Evolutionary conservation across 2,329 filamentous ascomycete genomes (phyloP).

Genomic region (Lachnellula cervina): DNA sequence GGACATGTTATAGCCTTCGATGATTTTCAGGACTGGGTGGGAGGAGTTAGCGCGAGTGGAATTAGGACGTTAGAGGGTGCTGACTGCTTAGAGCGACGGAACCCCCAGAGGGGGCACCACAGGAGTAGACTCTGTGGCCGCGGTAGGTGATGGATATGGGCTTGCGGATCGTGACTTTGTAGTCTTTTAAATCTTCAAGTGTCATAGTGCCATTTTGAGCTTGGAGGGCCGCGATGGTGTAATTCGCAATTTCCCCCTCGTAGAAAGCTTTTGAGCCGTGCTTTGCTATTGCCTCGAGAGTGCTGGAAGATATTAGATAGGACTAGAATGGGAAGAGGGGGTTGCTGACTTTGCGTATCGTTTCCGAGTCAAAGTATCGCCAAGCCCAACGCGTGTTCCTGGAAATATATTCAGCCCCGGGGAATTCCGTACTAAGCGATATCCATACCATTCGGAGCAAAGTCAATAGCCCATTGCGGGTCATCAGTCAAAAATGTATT

Average conservation of each 20-base stretch:
- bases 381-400: conserved; percentile 51
- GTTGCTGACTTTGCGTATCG: conserved; percentile 50
- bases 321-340: too few species aligned
- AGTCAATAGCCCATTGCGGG: conserved; percentile 62
- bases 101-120: conserved; percentile 73
- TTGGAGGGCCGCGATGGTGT: conserved; percentile 55
- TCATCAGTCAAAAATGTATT: conserved; percentile 57
- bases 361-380: conserved; percentile 60
- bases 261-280: conserved; percentile 59
- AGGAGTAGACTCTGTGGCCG: conserved; percentile 64
- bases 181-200: conserved; percentile 56
- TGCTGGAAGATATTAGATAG: conserved; percentile 30
- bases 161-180: conserved; percentile 60
- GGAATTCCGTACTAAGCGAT: background rate
- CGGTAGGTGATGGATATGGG: conserved; percentile 61
- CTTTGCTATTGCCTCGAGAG: conserved; percentile 57
- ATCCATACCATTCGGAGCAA: conserved; percentile 56
- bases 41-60: too few species aligned
- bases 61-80: too few species aligned
- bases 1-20: conserved; percentile 59
- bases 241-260: conserved; percentile 54
- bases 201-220: conserved; percentile 63
- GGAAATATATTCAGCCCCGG: background rate
- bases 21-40: conserved; percentile 59
- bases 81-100: conserved; percentile 53